Percentiles rank a stretch among this genome's conserved stretches.
Conservation (phyloP, 768 basidiomycete species). For the Termitomyces titanicus region DNA sequence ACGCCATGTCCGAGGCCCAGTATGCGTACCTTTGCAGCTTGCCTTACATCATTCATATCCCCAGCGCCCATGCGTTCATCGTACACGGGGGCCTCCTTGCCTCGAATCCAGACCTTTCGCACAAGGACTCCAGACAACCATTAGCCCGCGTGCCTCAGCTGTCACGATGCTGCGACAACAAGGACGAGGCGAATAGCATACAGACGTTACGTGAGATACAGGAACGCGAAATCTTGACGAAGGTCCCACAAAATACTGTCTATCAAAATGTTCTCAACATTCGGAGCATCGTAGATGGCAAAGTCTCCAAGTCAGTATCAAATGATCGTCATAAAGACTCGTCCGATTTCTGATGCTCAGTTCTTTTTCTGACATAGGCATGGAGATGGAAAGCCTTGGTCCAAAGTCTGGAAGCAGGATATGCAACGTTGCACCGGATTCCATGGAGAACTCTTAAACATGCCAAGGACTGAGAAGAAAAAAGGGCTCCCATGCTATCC, state of each 20-base stretch:
- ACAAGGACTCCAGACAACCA: constrained; percentile 58
- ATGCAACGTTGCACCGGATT: constrained; percentile 60
- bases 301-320: constrained; percentile 39
- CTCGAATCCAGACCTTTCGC: constrained; percentile 54
- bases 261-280: constrained; percentile 80
- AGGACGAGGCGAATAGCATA: constrained; percentile 16
- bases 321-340: neutral
- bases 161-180: constrained; percentile 10
- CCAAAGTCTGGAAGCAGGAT: constrained; percentile 67
- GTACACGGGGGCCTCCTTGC: constrained; percentile 85
- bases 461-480: constrained; percentile 17
- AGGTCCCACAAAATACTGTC: constrained; percentile 72
- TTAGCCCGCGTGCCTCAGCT: constrained; percentile 57
- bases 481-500: constrained; percentile 59
- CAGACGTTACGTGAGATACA: constrained; percentile 54
- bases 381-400: constrained; percentile 67
- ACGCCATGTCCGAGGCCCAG: constrained; percentile 54
- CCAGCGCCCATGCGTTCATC: constrained; percentile 70
- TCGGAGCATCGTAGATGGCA: constrained; percentile 47
- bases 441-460: constrained; percentile 13
- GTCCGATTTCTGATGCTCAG: neutral
- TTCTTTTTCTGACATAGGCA: constrained; percentile 12
- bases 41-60: constrained; percentile 73
- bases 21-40: constrained; percentile 73
- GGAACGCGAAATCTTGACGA: constrained; percentile 61